These are phyloP conservation scores for Bidens hawaiensis DNA, from an alignment of 140 eudicot genomes.

Conservation along the genomic window DNA sequence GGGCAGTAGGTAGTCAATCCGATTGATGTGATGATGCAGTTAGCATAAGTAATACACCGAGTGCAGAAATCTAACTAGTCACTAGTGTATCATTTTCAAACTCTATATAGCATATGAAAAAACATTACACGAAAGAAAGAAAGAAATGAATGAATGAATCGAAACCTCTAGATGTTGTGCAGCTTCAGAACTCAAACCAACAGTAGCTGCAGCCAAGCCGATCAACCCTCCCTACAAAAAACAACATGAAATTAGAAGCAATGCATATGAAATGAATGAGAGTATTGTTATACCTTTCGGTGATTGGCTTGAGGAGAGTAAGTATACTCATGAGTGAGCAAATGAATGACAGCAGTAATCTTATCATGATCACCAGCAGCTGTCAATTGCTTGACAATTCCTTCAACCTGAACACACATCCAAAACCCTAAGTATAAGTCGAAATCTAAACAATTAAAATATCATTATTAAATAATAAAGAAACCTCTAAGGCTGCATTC, in stretches of 20 bases:
- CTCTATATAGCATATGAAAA: conserved; percentile 7
- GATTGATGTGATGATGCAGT: background rate
- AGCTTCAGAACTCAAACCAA: conserved; percentile 80
- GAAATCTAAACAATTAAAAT: background rate
- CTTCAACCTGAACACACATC: conserved; percentile 62
- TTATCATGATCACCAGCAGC: conserved; percentile 64
- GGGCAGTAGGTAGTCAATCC: background rate
- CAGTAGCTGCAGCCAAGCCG: conserved; percentile 95
- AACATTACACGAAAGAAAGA: background rate
- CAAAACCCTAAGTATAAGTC: conserved; percentile 12
- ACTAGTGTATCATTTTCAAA: conserved; percentile 1
- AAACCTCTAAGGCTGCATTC: conserved; percentile 83
- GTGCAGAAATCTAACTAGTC: conserved; percentile 18
- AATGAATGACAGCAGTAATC: conserved; percentile 68
- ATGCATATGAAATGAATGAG: background rate
- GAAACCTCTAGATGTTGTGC: conserved; percentile 84
- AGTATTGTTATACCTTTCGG: conserved; percentile 49
- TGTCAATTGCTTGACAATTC: conserved; percentile 77
- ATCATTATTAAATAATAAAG: background rate
- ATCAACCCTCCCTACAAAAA: conserved; percentile 77
- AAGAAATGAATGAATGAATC: no score
- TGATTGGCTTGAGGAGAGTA: conserved; percentile 86
- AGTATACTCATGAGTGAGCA: conserved; percentile 63
- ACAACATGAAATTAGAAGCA: conserved; percentile 4
- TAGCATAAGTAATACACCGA: conserved; percentile 1